Evolutionary conservation across 2,329 filamentous ascomycete species (phyloP), one percentile per base, ranked within the genome.

Genomic region (Fusarium stilboides): DNA sequence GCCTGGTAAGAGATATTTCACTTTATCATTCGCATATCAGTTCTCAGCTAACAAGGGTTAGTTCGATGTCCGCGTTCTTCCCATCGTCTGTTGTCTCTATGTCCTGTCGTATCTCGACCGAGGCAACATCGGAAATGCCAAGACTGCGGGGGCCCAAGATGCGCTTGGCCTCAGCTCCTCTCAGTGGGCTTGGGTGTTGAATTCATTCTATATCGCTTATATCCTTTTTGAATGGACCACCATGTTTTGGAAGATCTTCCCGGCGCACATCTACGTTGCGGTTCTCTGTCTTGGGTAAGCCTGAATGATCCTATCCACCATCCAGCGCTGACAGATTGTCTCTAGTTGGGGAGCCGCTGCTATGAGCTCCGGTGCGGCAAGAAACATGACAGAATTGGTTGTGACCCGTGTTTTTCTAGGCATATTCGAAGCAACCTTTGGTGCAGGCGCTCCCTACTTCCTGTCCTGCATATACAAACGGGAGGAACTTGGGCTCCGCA

Each of bases 51-150:
- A 34, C 1, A 0, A 2, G 0, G 4, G 5, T 3, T 8, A 71
- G 70, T 68, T 72, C 4, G 70, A 72, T 26, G 60, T 55, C 2
- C 63, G 54, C 2, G 47, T 72, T 7, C 31, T 72, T 8, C 70
- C 70, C 1, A 37, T 72, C 4, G 50, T 72, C 2, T 73, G 70
- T 33, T 70, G 65, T 15, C 62, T 73, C 2, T 73, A 73, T 22
- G 50, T 73, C 12, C 28, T 71, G 0, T 73, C 70, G 3, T 73
- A 73, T 7, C 34, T 72, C 8, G 69, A 72, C 15, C 59, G 70
- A 0, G 70, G 70, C 8, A 72, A 72, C 15, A 70, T 72, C 7
- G 70, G 70, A 8, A 72, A 72, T 26, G 69, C 70, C 37, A 72
- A 72, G 13, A 61, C 66, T 0, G 70, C 70, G 0, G 70, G 70